phyloP scores from a whole-genome alignment of 768 basidiomycete genomes.

The Pleurotus eryngii region DNA sequence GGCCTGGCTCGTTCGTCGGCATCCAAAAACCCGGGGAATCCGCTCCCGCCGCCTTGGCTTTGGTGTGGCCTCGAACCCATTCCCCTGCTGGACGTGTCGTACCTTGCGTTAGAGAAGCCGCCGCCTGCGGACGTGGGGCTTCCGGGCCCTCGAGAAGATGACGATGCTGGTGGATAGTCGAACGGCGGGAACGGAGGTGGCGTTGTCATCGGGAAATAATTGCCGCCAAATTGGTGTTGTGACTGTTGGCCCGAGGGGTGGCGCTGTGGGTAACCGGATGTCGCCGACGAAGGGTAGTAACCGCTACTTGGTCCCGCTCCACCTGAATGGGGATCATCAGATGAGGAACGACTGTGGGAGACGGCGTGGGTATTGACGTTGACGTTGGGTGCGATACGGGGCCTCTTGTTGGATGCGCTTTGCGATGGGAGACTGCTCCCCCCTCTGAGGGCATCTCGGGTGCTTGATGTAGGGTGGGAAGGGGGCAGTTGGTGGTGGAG shows the following conservation, averaged over 20 bases:
- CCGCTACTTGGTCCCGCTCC: slow-evolving; percentile 8
- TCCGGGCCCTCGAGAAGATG: slow-evolving; percentile 12
- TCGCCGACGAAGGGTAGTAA: slow-evolving; percentile 8
- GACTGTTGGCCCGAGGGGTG: slow-evolving; percentile 7
- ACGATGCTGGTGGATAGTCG: slow-evolving; percentile 11
- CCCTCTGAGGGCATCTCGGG: slow-evolving; percentile 19
- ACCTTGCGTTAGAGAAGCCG: background rate
- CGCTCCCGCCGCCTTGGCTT: background rate
- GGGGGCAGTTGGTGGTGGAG: slow-evolving; percentile 16
- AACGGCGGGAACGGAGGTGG: slow-evolving; percentile 8
- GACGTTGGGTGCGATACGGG: slow-evolving; percentile 13
- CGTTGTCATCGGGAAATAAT: slow-evolving; percentile 23
- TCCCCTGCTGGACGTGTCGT: background rate
- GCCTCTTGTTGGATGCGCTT: slow-evolving; percentile 20
- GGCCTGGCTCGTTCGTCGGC: background rate
- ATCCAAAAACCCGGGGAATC: background rate
- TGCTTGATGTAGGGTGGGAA: slow-evolving; percentile 27
- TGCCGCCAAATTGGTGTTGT: slow-evolving; percentile 17
- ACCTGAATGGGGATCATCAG: slow-evolving; percentile 17
- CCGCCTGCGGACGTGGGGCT: background rate
- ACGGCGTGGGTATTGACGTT: slow-evolving; percentile 6
- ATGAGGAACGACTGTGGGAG: slow-evolving; percentile 23
- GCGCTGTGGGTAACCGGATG: slow-evolving; percentile 2
- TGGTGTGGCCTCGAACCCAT: background rate
- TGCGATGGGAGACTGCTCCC: background rate